Evolutionary conservation across 768 basidiomycete species (phyloP).

Genomic region (Tylopilus cervinicoccineus): DNA sequence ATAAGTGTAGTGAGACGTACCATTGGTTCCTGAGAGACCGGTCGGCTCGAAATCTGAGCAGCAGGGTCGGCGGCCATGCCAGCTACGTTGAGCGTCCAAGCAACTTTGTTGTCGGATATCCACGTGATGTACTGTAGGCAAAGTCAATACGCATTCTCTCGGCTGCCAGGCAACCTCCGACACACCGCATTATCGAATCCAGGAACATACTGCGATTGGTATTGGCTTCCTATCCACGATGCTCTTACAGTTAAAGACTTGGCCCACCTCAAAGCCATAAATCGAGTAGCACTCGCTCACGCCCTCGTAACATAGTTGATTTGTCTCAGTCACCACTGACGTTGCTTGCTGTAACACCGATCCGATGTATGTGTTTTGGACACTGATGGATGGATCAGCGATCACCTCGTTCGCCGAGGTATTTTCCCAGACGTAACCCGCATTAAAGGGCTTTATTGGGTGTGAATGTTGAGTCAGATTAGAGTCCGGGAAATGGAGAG

Average conservation of each 20-base stretch:
- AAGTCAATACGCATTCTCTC: not conserved
- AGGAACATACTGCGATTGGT: slow-evolving; percentile 24
- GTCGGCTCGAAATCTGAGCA: slow-evolving; percentile 60
- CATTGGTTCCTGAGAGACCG: slow-evolving; percentile 84
- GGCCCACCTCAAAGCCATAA: slow-evolving; percentile 73
- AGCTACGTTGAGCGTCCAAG: slow-evolving; percentile 73
- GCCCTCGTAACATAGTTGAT: slow-evolving; percentile 67
- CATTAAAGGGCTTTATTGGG: slow-evolving; percentile 62
- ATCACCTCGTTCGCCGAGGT: slow-evolving; percentile 57
- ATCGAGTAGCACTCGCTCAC: slow-evolving; percentile 58
- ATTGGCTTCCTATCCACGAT: not conserved
- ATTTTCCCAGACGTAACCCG: slow-evolving; percentile 66
- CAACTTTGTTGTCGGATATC: slow-evolving; percentile 60
- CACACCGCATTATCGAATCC: slow-evolving; percentile 67
- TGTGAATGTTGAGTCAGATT: not conserved
- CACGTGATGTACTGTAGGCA: slow-evolving; percentile 73
- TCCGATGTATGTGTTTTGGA: slow-evolving; percentile 64
- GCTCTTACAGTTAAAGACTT: not conserved
- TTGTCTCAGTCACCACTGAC: slow-evolving; percentile 63
- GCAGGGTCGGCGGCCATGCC: slow-evolving; percentile 61
- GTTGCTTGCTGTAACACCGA: slow-evolving; percentile 75
- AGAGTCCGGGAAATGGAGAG: slow-evolving; percentile 4
- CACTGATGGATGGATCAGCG: slow-evolving; percentile 47
- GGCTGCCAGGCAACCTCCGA: slow-evolving; percentile 1
- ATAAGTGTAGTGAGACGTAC: slow-evolving; percentile 35